These are phyloP conservation scores for Tillandsia fasciculata DNA, from an alignment of 176 grass and related monocot species.

Conservation along the genomic window DNA sequence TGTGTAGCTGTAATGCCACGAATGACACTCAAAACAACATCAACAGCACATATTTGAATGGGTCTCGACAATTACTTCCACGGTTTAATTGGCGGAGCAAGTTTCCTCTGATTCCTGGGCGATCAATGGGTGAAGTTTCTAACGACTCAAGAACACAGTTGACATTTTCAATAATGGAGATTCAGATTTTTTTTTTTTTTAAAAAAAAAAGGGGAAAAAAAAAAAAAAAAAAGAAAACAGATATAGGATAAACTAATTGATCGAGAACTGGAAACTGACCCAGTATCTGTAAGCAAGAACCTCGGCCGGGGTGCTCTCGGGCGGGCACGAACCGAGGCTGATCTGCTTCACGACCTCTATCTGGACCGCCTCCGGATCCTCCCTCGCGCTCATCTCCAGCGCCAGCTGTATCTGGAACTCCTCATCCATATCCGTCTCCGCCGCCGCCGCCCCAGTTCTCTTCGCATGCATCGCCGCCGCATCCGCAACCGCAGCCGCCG, in stretches of 20 bases:
- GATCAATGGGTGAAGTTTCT: too few relatives aligned
- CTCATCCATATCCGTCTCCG: conserved; percentile 49
- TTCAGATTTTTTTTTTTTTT: too few relatives aligned
- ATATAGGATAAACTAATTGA: conserved; percentile 16
- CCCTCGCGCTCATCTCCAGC: conserved; percentile 82
- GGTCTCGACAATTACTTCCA: too few relatives aligned
- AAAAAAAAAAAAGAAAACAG: conserved; percentile 10
- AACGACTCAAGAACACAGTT: too few relatives aligned
- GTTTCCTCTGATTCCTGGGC: too few relatives aligned
- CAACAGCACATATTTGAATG: too few relatives aligned
- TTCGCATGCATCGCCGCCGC: conserved; percentile 10
- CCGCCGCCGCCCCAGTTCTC: conserved; percentile 10
- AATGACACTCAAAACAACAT: too few relatives aligned
- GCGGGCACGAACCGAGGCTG: conserved; percentile 61
- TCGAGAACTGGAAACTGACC: conserved; percentile 35
- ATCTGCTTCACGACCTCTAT: conserved; percentile 95
- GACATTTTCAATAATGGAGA: too few relatives aligned
- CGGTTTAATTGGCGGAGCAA: too few relatives aligned
- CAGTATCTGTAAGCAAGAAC: conserved; percentile 67
- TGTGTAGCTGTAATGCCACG: too few relatives aligned
- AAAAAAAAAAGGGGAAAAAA: too few relatives aligned
- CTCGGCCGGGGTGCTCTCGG: conserved; percentile 44
- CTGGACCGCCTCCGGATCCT: conserved; percentile 95
- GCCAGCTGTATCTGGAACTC: conserved; percentile 91
- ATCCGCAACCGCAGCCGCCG: conserved; percentile 14